Percentiles rank a stretch among this genome's conserved stretches.
Evolutionary conservation across 192 early-diverging fungal genomes (phyloP).

Genomic region (Podila epicladia): DNA sequence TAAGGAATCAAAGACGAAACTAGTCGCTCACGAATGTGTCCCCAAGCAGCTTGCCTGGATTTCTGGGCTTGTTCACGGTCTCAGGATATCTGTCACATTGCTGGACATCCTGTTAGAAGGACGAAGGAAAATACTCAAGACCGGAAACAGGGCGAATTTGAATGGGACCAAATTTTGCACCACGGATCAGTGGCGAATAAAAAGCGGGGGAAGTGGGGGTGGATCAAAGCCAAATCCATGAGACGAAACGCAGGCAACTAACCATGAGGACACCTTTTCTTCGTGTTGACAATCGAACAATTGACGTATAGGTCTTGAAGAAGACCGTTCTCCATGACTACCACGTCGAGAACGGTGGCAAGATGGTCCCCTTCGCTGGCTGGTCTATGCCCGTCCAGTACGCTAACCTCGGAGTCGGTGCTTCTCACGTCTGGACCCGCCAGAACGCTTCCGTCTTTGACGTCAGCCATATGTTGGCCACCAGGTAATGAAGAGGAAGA

Average conservation of each 20-base stretch:
- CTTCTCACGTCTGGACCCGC: conserved; percentile 91
- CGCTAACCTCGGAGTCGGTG: conserved; percentile 81
- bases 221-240: no score
- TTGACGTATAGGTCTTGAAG: conserved; percentile 53
- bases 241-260: no score
- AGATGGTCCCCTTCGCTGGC: conserved; percentile 98
- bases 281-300: no score
- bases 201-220: no score
- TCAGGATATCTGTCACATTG: background rate
- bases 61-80: background rate
- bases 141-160: no score
- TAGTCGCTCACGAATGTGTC: no score
- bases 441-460: conserved; percentile 94
- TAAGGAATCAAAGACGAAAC: background rate
- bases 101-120: no score
- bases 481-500: conserved; percentile 60
- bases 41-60: background rate
- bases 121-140: no score
- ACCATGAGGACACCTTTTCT: no score
- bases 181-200: no score
- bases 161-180: no score
- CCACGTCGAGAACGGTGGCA: conserved; percentile 91
- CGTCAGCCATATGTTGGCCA: conserved; percentile 99
- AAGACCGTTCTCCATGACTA: conserved; percentile 92
- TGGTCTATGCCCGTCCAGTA: conserved; percentile 98